Percentiles rank a stretch among this genome's conserved stretches.
These are phyloP conservation scores for Rhodotorula sp. DNA, from an alignment of 1,284 basidiomycete species.

Conservation along the genomic window DNA sequence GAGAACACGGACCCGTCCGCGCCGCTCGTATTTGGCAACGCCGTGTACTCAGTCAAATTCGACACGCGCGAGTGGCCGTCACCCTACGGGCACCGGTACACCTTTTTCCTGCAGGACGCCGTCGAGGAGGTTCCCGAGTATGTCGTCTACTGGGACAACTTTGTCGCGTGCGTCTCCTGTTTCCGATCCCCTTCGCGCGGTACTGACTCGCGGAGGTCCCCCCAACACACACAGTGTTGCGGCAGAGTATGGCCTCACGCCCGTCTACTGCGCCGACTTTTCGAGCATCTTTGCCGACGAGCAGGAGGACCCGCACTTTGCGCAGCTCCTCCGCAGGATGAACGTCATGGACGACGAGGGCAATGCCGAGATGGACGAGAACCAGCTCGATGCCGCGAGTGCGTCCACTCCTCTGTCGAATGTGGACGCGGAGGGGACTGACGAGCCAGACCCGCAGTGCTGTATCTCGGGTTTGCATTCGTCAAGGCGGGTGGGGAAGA, in stretches of 20 bases:
- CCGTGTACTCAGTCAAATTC: conserved; percentile 84
- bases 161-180: conserved; percentile 67
- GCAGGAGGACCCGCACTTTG: conserved; percentile 72
- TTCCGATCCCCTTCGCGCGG: not conserved
- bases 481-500: not conserved
- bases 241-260: conserved; percentile 72
- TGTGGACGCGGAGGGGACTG: not conserved
- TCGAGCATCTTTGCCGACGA: conserved; percentile 81
- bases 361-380: conserved; percentile 83
- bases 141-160: conserved; percentile 90
- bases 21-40: conserved; percentile 83
- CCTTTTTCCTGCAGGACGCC: conserved; percentile 90
- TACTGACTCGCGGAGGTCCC: not conserved
- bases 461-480: conserved; percentile 40
- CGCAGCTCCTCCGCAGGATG: conserved; percentile 78
- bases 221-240: conserved; percentile 66
- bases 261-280: conserved; percentile 82
- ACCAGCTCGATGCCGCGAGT: conserved; percentile 97
- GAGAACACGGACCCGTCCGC: conserved; percentile 49
- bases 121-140: conserved; percentile 98
- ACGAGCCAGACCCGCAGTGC: conserved; percentile 13
- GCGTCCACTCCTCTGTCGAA: conserved; percentile 49
- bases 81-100: conserved; percentile 77
- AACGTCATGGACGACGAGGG: conserved; percentile 80
- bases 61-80: conserved; percentile 57